A percentile compares a stretch with the other conserved stretches of the same genome.
Evolutionary conservation across 768 basidiomycete genomes (phyloP).

Genomic region (Cyclocybe aegerita): DNA sequence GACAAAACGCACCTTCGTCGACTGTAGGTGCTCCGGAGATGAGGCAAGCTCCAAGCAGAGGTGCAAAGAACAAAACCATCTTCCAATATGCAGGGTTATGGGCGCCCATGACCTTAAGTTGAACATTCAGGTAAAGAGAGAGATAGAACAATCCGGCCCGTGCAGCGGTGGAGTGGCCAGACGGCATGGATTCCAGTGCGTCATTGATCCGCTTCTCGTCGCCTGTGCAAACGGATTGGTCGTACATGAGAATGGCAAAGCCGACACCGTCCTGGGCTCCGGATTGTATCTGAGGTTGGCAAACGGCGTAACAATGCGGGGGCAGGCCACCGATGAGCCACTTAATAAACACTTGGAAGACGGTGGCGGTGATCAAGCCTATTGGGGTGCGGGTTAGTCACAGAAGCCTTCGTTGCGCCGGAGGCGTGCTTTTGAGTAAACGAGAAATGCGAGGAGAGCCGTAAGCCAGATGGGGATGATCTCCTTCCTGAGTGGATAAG

Average conservation of each 20-base stretch:
- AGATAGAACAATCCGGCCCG: constrained; percentile 56
- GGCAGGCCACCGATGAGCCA: constrained; percentile 52
- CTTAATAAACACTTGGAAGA: constrained; percentile 51
- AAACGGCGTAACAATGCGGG: constrained; percentile 54
- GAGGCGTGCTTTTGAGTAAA: constrained; percentile 41
- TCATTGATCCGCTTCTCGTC: constrained; percentile 56
- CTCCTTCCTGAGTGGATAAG: constrained; percentile 50
- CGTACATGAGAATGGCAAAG: constrained; percentile 49
- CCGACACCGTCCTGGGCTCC: constrained; percentile 38
- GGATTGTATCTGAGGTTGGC: constrained; percentile 40
- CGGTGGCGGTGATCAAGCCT: constrained; percentile 30
- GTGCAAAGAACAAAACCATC: constrained; percentile 56
- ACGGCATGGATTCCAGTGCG: constrained; percentile 54
- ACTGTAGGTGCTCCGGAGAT: constrained; percentile 58
- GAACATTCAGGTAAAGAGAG: constrained; percentile 48
- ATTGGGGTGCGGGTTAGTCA: background rate
- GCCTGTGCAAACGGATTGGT: constrained; percentile 53
- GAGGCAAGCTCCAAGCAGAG: constrained; percentile 53
- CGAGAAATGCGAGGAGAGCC: constrained; percentile 55
- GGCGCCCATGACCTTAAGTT: constrained; percentile 59
- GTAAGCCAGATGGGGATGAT: constrained; percentile 55
- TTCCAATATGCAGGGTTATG: constrained; percentile 66
- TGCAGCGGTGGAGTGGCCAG: constrained; percentile 57
- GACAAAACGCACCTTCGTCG: constrained; percentile 44
- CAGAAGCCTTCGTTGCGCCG: background rate